Percentiles rank a stretch among this genome's conserved stretches.
Conservation (phyloP, 2,329 filamentous ascomycete genomes). For the Curvularia sp. region DNA sequence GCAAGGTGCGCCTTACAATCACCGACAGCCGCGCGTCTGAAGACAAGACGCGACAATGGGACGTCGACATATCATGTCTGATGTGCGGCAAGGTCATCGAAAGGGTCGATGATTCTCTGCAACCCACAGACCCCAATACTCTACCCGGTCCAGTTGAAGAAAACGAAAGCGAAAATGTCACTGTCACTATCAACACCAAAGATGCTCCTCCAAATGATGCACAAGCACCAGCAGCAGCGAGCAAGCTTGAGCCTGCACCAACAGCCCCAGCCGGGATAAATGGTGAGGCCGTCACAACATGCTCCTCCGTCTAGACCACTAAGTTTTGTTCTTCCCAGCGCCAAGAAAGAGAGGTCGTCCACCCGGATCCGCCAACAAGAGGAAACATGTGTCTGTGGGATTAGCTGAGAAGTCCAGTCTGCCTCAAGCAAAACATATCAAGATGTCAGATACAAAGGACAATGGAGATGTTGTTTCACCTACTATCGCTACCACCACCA, state of each 20-base stretch:
- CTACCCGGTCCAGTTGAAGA: background rate
- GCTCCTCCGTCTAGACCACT: slow-evolving; percentile 13
- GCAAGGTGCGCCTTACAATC: slow-evolving; percentile 26
- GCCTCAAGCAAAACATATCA: background rate
- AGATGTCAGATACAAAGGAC: background rate
- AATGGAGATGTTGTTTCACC: background rate
- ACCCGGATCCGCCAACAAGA: slow-evolving; percentile 11
- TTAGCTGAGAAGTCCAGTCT: background rate
- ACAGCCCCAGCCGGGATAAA: slow-evolving; percentile 3
- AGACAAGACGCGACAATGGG: slow-evolving; percentile 14
- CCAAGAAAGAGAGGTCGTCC: slow-evolving; percentile 12
- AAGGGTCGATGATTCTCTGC: slow-evolving; percentile 1
- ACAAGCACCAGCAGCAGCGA: background rate
- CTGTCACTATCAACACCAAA: background rate
- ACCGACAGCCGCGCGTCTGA: slow-evolving; percentile 23
- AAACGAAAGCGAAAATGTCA: background rate
- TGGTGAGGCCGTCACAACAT: slow-evolving; percentile 17
- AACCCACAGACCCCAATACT: background rate
- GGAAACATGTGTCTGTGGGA: background rate
- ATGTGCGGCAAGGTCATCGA: slow-evolving; percentile 30
- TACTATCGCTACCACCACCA: background rate
- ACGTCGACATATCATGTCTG: slow-evolving; percentile 31
- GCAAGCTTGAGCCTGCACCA: background rate
- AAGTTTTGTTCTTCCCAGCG: slow-evolving; percentile 9
- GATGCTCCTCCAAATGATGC: background rate